phyloP scores from a whole-genome alignment of 176 grass and related monocot species.

The Zoysia japonica region DNA sequence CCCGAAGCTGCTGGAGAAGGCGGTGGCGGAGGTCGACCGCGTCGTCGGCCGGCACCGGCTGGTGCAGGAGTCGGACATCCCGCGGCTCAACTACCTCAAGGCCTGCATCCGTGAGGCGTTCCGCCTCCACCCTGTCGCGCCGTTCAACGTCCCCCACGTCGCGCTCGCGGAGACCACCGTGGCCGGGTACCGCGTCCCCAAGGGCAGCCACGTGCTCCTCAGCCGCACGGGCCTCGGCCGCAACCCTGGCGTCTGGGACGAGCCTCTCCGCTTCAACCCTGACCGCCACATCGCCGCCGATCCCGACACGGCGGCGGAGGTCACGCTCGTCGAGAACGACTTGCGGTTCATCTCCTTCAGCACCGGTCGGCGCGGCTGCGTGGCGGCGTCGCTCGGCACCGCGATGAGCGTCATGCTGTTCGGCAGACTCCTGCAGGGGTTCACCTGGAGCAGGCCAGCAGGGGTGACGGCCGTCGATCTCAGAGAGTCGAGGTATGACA shows the following conservation, averaged over 20 bases:
- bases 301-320: background rate
- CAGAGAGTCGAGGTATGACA: background rate
- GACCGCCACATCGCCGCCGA: background rate
- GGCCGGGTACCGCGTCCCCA: conserved; percentile 4
- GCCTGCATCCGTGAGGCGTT: conserved; percentile 27
- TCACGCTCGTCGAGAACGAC: background rate
- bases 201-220: conserved; percentile 30
- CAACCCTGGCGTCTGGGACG: background rate
- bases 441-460: conserved; percentile 7
- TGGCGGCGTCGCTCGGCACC: background rate
- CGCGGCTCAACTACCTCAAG: conserved; percentile 29
- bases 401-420: conserved; percentile 22
- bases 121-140: conserved; percentile 7
- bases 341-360: conserved; percentile 25
- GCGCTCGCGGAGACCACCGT: background rate
- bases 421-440: conserved; percentile 15
- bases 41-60: conserved; percentile 9
- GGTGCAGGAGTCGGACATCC: conserved; percentile 15
- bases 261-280: conserved; percentile 1
- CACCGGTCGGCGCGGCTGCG: background rate
- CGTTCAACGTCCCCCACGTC: conserved; percentile 22
- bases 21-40: background rate
- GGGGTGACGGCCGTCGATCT: background rate
- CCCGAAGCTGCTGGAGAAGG: background rate
- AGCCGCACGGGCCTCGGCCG: conserved; percentile 7